Conservation (phyloP, 2,329 filamentous ascomycete genomes). For the Fusarium cicatricum region DNA sequence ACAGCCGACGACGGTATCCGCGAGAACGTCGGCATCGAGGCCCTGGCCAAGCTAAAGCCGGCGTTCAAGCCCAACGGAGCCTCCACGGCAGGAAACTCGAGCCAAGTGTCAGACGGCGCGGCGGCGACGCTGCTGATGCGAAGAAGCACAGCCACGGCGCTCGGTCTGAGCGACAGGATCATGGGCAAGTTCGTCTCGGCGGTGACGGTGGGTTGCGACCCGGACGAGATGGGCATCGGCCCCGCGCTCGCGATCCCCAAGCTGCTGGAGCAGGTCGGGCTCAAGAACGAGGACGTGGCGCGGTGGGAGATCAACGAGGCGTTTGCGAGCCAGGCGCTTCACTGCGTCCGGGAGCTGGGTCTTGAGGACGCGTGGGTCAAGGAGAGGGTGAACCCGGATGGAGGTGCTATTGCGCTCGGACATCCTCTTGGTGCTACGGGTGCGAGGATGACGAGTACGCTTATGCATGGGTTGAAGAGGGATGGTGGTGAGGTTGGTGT, state of each 20-base stretch:
- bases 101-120: slow-evolving; percentile 88
- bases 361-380: slow-evolving; percentile 69
- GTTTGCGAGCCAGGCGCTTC: slow-evolving; percentile 70
- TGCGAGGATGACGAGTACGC: slow-evolving; percentile 78
- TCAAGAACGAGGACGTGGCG: slow-evolving; percentile 74
- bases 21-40: slow-evolving; percentile 71
- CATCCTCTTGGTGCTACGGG: slow-evolving; percentile 92
- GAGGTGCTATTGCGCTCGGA: slow-evolving; percentile 92
- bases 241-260: slow-evolving; percentile 87
- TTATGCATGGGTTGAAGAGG: slow-evolving; percentile 72
- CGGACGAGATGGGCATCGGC: slow-evolving; percentile 94
- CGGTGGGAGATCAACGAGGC: slow-evolving; percentile 96
- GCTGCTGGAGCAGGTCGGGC: slow-evolving; percentile 73
- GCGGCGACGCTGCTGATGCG: slow-evolving; percentile 86
- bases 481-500: slow-evolving; percentile 80
- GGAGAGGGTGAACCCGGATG: slow-evolving; percentile 86
- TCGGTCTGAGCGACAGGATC: slow-evolving; percentile 74
- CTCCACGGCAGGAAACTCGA: slow-evolving; percentile 86
- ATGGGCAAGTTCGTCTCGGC: slow-evolving; percentile 86
- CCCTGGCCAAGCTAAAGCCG: slow-evolving; percentile 81
- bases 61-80: slow-evolving; percentile 80
- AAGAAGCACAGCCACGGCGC: slow-evolving; percentile 76
- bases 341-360: slow-evolving; percentile 76
- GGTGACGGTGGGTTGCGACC: slow-evolving; percentile 77
- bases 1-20: slow-evolving; percentile 85